Evolutionary conservation across 495 filamentous ascomycete genomes (phyloP).

Genomic region (Penicillium pulvis): DNA sequence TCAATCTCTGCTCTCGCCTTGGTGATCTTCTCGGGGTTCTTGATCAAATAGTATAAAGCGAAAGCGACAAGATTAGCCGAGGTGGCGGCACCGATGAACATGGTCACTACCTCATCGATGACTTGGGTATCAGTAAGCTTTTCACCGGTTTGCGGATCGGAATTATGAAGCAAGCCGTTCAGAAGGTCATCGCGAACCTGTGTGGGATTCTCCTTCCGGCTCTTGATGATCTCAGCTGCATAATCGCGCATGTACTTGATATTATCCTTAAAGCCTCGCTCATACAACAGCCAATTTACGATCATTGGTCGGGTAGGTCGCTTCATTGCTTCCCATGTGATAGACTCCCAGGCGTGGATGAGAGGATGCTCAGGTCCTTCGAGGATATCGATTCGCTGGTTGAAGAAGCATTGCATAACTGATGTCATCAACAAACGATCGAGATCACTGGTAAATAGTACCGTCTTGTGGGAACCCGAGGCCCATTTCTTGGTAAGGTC

Average conservation of each 20-base stretch:
- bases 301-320: conserved; percentile 40
- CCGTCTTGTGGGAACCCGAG: conserved; percentile 17
- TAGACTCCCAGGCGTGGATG: conserved; percentile 38
- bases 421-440: conserved; percentile 71
- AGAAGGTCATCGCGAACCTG: conserved; percentile 60
- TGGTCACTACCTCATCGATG: conserved; percentile 60
- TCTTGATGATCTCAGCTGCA: conserved; percentile 58
- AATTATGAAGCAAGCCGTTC: conserved; percentile 65
- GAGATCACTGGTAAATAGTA: conserved; percentile 56
- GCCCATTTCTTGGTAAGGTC: conserved; percentile 32
- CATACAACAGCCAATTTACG: conserved; percentile 40
- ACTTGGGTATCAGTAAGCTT: conserved; percentile 59
- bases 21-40: conserved; percentile 30
- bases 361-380: conserved; percentile 27
- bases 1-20: conserved; percentile 40
- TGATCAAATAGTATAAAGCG: conserved; percentile 42
- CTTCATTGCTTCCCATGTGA: conserved; percentile 46
- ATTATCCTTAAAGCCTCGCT: conserved; percentile 53
- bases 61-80: conserved; percentile 40
- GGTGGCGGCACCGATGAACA: conserved; percentile 45
- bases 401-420: conserved; percentile 59
- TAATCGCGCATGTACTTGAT: conserved; percentile 57
- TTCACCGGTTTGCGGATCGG: conserved; percentile 66
- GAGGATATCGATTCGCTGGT: conserved; percentile 35
- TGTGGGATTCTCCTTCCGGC: conserved; percentile 52